A percentile compares a stretch with the other conserved stretches of the same genome.
phyloP scores from a whole-genome alignment of 352 stramenopile genomes.

The Globisporangium apiculatum region DNA sequence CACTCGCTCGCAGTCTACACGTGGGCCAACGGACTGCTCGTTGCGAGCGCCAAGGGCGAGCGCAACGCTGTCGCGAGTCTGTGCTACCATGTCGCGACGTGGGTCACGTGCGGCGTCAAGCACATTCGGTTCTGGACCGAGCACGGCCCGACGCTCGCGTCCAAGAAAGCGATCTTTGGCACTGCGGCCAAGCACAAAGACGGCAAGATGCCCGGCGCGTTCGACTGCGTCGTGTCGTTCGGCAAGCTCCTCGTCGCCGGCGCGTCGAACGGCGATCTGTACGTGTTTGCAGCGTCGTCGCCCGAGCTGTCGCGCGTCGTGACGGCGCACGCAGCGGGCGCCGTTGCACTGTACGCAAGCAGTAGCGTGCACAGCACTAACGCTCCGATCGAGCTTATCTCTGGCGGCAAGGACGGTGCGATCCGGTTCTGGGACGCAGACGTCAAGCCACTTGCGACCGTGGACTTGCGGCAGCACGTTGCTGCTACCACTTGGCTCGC shows the following conservation, averaged over 20 bases:
- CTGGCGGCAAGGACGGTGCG: conserved; percentile 81
- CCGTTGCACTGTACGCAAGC: conserved; percentile 44
- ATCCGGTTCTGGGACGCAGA: conserved; percentile 81
- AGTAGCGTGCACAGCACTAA: conserved; percentile 10
- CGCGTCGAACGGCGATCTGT: conserved; percentile 66
- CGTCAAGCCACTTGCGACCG: conserved; percentile 28
- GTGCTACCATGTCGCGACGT: conserved; percentile 37
- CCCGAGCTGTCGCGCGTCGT: conserved; percentile 46
- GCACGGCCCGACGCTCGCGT: conserved; percentile 59
- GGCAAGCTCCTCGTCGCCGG: conserved; percentile 35
- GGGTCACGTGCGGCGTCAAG: conserved; percentile 67
- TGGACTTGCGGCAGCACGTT: conserved; percentile 36
- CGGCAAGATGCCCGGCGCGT: conserved; percentile 33
- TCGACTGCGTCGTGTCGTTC: conserved; percentile 51
- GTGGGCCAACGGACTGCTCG: conserved; percentile 49
- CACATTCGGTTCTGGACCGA: conserved; percentile 74
- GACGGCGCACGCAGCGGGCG: conserved; percentile 33
- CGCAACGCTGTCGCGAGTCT: conserved; percentile 48
- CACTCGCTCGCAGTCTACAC: conserved; percentile 81
- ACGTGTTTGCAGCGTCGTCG: conserved; percentile 51
- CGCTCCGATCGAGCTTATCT: conserved; percentile 47
- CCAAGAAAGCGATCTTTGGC: conserved; percentile 68
- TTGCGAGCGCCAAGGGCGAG: conserved; percentile 51
- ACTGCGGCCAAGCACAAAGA: conserved; percentile 45
- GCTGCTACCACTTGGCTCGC: conserved; percentile 16